Percentiles rank a stretch among this genome's conserved stretches.
Conservation (phyloP, 176 grass and related monocot genomes). For the Ampelocalamus luodianensis region DNA sequence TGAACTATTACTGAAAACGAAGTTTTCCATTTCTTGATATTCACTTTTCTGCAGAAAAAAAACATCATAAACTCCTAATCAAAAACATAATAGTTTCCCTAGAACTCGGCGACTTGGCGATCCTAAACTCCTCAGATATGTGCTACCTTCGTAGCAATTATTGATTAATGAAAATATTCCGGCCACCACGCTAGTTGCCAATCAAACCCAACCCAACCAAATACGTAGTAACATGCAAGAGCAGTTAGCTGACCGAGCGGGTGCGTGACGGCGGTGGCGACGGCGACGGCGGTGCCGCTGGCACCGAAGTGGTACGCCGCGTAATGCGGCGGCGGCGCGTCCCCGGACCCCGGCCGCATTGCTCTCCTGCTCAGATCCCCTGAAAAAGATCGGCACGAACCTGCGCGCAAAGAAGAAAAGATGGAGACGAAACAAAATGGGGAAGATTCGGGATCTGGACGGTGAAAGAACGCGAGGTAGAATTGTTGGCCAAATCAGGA, state of each 20-base stretch:
- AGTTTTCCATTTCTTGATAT: background rate
- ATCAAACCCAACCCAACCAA: background rate
- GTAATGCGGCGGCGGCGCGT: conserved; percentile 35
- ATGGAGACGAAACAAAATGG: background rate
- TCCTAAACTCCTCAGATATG: too few relatives aligned
- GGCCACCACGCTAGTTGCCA: too few relatives aligned
- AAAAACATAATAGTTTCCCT: conserved; percentile 6
- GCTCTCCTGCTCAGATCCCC: conserved; percentile 24
- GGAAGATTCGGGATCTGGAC: background rate
- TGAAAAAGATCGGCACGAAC: background rate
- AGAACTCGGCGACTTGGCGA: too few relatives aligned
- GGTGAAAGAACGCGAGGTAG: background rate
- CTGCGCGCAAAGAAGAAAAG: background rate
- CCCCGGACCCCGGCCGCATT: conserved; percentile 34
- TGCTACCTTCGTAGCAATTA: too few relatives aligned
- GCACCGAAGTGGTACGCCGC: conserved; percentile 68
- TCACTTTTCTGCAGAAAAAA: conserved; percentile 7
- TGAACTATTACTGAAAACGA: background rate
- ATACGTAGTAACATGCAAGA: conserved; percentile 9
- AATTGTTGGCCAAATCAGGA: background rate
- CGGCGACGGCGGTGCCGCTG: conserved; percentile 75
- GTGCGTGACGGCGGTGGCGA: conserved; percentile 78
- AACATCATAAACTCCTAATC: background rate
- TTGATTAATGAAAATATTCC: too few relatives aligned
- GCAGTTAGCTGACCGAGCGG: conserved; percentile 63